phyloP scores from a whole-genome alignment of 805 yeast genomes.

The Starmerella floris region DNA sequence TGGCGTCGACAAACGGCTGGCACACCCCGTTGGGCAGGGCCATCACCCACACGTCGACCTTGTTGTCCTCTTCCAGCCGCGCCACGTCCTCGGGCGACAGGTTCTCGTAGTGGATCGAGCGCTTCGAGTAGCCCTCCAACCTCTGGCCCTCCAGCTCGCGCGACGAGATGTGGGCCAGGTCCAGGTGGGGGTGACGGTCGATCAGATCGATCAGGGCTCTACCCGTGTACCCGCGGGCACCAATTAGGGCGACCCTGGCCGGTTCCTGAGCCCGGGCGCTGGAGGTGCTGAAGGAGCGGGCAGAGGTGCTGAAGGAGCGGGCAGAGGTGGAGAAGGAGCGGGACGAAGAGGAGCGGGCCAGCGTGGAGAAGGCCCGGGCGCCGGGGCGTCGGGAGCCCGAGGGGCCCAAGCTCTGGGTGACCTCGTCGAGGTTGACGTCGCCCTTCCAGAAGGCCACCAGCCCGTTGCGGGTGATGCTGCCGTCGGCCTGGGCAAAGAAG shows the following conservation, averaged over 20 bases:
- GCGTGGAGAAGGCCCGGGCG: background rate
- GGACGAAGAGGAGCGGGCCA: background rate
- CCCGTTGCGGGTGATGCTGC: constrained; percentile 82
- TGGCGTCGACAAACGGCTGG: constrained; percentile 36
- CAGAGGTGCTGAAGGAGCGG: constrained; percentile 30
- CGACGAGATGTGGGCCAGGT: constrained; percentile 84
- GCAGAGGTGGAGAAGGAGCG: constrained; percentile 4
- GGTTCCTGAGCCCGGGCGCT: constrained; percentile 34
- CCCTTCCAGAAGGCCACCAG: constrained; percentile 93
- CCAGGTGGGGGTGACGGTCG: constrained; percentile 76
- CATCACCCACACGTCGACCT: constrained; percentile 96
- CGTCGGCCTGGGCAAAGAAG: constrained; percentile 87
- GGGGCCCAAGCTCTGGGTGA: constrained; percentile 43
- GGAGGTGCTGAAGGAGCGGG: background rate
- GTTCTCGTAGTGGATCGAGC: constrained; percentile 67
- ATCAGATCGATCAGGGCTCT: constrained; percentile 80
- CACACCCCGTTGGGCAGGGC: constrained; percentile 98
- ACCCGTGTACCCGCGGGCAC: constrained; percentile 97
- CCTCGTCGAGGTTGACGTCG: constrained; percentile 44
- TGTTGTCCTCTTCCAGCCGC: constrained; percentile 56
- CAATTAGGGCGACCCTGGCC: constrained; percentile 80
- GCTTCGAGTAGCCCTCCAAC: constrained; percentile 75
- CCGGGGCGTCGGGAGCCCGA: constrained; percentile 24
- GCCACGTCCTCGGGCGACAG: constrained; percentile 77
- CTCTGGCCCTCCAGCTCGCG: constrained; percentile 85